These are phyloP conservation scores for Albifimbria verrucaria DNA, from an alignment of 2,329 filamentous ascomycete species.

Conservation along the genomic window DNA sequence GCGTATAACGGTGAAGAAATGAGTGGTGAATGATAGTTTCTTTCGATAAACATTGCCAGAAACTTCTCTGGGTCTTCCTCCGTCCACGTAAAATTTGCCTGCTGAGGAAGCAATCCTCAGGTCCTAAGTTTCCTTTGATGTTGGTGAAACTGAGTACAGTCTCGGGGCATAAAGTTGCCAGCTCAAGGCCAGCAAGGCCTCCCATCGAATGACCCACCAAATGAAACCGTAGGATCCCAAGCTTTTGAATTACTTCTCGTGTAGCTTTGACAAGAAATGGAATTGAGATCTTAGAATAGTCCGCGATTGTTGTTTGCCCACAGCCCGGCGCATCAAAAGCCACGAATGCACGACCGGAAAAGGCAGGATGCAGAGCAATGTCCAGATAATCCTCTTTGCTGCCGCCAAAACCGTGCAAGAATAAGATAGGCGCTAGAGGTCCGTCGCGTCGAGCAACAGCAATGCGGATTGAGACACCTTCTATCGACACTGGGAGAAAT, in stretches of 20 bases:
- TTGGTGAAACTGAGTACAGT: slow-evolving; percentile 17
- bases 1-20: slow-evolving; percentile 14
- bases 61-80: slow-evolving; percentile 8
- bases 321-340: slow-evolving; percentile 21
- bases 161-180: slow-evolving; percentile 9
- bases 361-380: slow-evolving; percentile 11
- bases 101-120: slow-evolving; percentile 22
- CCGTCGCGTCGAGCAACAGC: too few species aligned
- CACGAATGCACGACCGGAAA: slow-evolving; percentile 12
- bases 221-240: slow-evolving; percentile 12
- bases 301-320: slow-evolving; percentile 11
- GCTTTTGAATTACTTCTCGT: slow-evolving; percentile 11
- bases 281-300: slow-evolving; percentile 12
- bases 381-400: slow-evolving; percentile 23
- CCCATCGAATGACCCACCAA: slow-evolving; percentile 25
- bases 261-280: slow-evolving; percentile 16
- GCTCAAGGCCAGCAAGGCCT: slow-evolving; percentile 15
- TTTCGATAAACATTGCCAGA: slow-evolving; percentile 2
- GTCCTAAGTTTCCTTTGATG: slow-evolving; percentile 23
- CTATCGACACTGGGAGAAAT: too few species aligned
- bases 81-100: slow-evolving; percentile 17
- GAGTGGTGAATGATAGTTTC: slow-evolving; percentile 2
- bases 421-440: slow-evolving; percentile 14
- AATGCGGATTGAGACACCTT: too few species aligned
- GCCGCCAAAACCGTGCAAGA: slow-evolving; percentile 22